Evolutionary conservation across 768 basidiomycete genomes (phyloP), one percentile per base, ranked within the genome.

Genomic region (Krasilnikovozyma curviuscula): DNA sequence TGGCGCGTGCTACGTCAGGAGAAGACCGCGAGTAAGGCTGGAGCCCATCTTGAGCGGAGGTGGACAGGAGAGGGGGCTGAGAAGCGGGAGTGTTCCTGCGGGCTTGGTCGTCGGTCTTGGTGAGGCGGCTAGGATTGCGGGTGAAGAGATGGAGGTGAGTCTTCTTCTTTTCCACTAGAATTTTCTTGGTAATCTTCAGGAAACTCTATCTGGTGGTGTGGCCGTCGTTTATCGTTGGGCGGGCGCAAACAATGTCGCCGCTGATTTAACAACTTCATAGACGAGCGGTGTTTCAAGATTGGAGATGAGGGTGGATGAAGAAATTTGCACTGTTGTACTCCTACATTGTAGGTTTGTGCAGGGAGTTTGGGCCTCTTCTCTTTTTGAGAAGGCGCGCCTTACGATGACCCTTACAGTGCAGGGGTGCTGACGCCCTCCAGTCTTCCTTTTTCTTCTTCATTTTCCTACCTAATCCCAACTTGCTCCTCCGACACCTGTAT

Each of bases 391-490:
- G n/a, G n/a, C n/a, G 35, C 23, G 18, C 23, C 10, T 37, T 37
- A 23, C 35, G 35, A 37, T 37, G 35, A 23, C 18, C 35, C 23
- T 18, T 33, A 31, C 31, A 49, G 79, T 86, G 86, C 86, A 86
- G 86, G 86, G 86, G 85, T 84, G 74, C 83, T 88, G 86, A 88
- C 39, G n/a, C n/a, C n/a, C n/a, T n/a, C n/a, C n/a, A n/a, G 19
- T 23, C 41, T 48, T 35, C 30, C 32, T 48, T 41, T 34, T 39
- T 7, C 39, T 18, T 34, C 21, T 46, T 21, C 19, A 25, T n/a
- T 33, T n/a, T 32, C 13, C 18, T 24, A 24, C 18, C 16, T 13
- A 7, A 27, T n/a, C 16, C 19, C 12, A 41, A 37, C 1, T 21
- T 19, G 10, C 42, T n/a, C 21, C n/a, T 32, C 7, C 8, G n/a